These are phyloP conservation scores for Pythium monospermum DNA, from an alignment of 352 stramenopile genomes.

Conservation along the genomic window DNA sequence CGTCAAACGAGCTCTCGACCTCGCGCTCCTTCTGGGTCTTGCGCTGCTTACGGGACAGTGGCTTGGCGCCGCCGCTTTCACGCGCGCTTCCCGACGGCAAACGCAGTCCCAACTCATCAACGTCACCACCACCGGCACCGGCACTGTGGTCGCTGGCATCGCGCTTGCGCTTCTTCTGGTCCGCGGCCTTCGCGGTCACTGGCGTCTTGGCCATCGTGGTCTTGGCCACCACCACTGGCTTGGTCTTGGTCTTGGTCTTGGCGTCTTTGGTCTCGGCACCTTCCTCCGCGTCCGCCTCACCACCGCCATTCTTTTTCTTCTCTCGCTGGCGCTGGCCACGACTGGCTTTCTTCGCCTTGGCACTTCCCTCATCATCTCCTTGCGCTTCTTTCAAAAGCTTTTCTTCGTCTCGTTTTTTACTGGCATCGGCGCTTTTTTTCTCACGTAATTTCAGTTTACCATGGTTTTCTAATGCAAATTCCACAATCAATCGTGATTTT, in stretches of 20 bases:
- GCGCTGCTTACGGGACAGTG: constrained; percentile 60
- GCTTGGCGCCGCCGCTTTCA: constrained; percentile 7
- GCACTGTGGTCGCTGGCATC: constrained; percentile 9
- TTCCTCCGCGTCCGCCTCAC: constrained; percentile 6
- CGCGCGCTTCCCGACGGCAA: constrained; percentile 9
- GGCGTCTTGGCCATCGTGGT: constrained; percentile 17
- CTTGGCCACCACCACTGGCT: constrained; percentile 19
- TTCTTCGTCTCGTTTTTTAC: constrained; percentile 70
- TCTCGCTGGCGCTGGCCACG: constrained; percentile 72
- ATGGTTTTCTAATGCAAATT: constrained; percentile 88
- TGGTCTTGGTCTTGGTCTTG: constrained; percentile 22
- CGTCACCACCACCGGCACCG: too few relatives aligned
- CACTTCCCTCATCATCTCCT: constrained; percentile 19
- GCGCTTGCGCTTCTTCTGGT: constrained; percentile 23
- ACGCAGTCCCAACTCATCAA: constrained; percentile 6
- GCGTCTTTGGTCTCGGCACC: constrained; percentile 1
- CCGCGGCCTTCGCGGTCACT: constrained; percentile 21
- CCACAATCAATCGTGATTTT: constrained; percentile 82
- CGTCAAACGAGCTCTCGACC: constrained; percentile 73
- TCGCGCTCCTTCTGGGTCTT: constrained; percentile 48
- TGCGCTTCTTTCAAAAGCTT: constrained; percentile 55
- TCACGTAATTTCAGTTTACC: constrained; percentile 84
- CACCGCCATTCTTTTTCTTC: constrained; percentile 51
- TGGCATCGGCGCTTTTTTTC: constrained; percentile 59
- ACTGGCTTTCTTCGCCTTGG: constrained; percentile 45